These are phyloP conservation scores for Kwoniella shivajii DNA, from an alignment of 1,284 basidiomycete species.

Conservation along the genomic window DNA sequence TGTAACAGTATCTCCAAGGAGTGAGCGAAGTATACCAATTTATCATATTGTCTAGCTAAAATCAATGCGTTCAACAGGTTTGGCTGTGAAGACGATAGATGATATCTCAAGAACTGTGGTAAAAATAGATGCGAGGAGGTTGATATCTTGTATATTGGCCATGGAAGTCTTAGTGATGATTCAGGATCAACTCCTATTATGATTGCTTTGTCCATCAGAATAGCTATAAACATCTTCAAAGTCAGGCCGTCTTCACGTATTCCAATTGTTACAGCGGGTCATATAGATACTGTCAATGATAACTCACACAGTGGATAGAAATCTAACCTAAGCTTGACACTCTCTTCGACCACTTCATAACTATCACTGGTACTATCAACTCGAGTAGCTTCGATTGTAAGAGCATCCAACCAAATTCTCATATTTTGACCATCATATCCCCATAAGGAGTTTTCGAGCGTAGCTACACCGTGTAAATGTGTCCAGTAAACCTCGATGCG, in stretches of 20 bases:
- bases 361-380: constrained; percentile 56
- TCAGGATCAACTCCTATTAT: constrained; percentile 95
- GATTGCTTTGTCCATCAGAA: constrained; percentile 97
- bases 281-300: background rate
- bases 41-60: constrained; percentile 83
- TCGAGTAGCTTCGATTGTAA: constrained; percentile 74
- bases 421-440: constrained; percentile 90
- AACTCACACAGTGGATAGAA: constrained; percentile 92
- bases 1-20: constrained; percentile 92
- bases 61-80: constrained; percentile 72
- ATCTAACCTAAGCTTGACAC: constrained; percentile 83
- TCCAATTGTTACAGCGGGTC: background rate
- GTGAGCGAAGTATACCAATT: constrained; percentile 90
- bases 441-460: constrained; percentile 96
- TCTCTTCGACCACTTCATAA: constrained; percentile 79
- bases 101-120: constrained; percentile 84
- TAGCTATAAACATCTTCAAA: constrained; percentile 61
- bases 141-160: constrained; percentile 87
- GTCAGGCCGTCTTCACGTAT: background rate
- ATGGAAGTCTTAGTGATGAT: constrained; percentile 74
- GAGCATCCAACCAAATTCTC: constrained; percentile 91
- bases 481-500: constrained; percentile 99
- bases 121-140: constrained; percentile 96
- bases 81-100: constrained; percentile 68
- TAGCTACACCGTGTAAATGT: constrained; percentile 86